Evolutionary conservation across 306 rosid species (phyloP).

Genomic region (Pachyrhizus erosus): DNA sequence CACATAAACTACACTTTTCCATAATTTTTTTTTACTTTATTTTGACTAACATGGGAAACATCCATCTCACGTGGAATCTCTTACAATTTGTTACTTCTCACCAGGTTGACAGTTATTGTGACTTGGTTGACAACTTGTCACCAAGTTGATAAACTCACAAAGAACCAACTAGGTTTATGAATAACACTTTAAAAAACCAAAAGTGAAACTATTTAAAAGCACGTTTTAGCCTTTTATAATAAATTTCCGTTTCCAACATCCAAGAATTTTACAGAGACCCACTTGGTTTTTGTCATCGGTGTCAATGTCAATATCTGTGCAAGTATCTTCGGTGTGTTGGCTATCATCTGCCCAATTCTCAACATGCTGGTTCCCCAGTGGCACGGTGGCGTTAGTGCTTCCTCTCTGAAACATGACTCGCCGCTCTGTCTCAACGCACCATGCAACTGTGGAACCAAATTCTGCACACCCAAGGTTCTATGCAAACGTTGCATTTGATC

Average conservation of each 20-base stretch:
- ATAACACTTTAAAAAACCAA: no score
- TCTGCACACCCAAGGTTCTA: constrained; percentile 60
- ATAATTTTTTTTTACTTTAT: no score
- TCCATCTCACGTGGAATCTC: no score
- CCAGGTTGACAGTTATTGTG: no score
- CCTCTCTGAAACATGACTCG: constrained; percentile 51
- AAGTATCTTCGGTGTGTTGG: constrained; percentile 82
- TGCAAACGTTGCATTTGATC: constrained; percentile 14
- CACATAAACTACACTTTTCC: no score
- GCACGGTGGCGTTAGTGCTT: constrained; percentile 34
- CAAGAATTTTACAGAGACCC: background rate
- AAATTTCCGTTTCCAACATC: background rate
- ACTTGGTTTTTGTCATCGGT: constrained; percentile 74
- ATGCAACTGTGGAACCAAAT: constrained; percentile 52
- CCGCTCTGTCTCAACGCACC: constrained; percentile 57
- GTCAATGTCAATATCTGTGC: constrained; percentile 82
- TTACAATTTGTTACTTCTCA: no score
- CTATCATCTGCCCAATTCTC: constrained; percentile 86
- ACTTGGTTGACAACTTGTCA: no score
- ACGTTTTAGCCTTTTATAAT: background rate
- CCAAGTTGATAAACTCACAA: no score
- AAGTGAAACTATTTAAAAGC: background rate
- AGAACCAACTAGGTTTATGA: no score
- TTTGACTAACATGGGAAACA: no score
- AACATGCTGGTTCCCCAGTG: constrained; percentile 55